Percentiles rank a stretch among this genome's conserved stretches.
Evolutionary conservation across 2,329 filamentous ascomycete genomes (phyloP).

Genomic region (Nigrospora sphaerica): DNA sequence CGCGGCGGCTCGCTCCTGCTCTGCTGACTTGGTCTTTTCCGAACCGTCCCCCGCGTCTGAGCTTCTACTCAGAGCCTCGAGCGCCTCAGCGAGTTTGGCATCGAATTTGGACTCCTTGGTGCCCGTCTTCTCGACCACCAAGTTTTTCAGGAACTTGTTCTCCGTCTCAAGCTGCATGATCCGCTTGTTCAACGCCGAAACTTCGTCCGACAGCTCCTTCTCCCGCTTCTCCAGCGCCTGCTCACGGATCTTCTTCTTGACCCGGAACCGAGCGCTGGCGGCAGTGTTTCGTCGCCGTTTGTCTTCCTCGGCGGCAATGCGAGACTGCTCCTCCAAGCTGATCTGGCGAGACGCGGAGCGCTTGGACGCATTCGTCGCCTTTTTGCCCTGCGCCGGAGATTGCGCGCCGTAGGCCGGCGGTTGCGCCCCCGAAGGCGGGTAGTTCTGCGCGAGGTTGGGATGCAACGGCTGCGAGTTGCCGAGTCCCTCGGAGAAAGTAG

Average conservation of each 20-base stretch:
- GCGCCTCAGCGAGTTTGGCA: slow-evolving; percentile 14
- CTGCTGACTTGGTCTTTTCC: background rate
- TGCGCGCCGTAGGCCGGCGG: slow-evolving; percentile 25
- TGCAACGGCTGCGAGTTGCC: slow-evolving; percentile 42
- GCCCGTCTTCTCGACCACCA: slow-evolving; percentile 80
- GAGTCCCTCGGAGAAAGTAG: slow-evolving; percentile 34
- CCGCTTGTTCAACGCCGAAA: slow-evolving; percentile 62
- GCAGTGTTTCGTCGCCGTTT: slow-evolving; percentile 86
- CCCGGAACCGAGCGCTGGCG: slow-evolving; percentile 79
- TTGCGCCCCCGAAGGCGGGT: slow-evolving; percentile 29
- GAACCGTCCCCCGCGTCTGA: slow-evolving; percentile 8
- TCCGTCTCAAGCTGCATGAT: slow-evolving; percentile 59
- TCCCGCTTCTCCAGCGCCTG: slow-evolving; percentile 75
- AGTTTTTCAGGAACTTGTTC: slow-evolving; percentile 39
- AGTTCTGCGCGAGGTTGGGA: slow-evolving; percentile 40
- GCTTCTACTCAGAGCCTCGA: slow-evolving; percentile 8
- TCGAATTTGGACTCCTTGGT: slow-evolving; percentile 44
- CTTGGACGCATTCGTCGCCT: slow-evolving; percentile 32
- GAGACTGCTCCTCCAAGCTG: slow-evolving; percentile 63
- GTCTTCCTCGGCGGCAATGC: slow-evolving; percentile 76
- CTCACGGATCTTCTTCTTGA: slow-evolving; percentile 95
- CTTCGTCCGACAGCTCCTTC: slow-evolving; percentile 79
- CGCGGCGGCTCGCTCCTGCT: too few species aligned
- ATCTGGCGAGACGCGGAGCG: slow-evolving; percentile 33
- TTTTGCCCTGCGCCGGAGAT: slow-evolving; percentile 32